Evolutionary conservation across 805 yeast species (phyloP), one percentile per base, ranked within the genome.

Genomic region (Cyberlindnera meyerae): DNA sequence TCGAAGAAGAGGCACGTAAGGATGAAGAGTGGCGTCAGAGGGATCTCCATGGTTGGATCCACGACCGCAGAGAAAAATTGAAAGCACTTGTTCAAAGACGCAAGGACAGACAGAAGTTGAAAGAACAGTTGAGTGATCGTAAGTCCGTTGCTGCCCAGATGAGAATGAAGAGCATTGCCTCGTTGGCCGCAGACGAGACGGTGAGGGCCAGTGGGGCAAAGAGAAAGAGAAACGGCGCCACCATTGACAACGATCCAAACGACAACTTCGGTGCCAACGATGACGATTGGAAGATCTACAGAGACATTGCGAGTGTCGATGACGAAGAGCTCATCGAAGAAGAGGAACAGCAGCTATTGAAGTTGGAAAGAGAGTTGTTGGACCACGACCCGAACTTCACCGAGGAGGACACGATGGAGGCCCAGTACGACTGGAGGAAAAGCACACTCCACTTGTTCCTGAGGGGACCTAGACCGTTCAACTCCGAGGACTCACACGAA

Each of bases 191-290:
- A 31, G 93, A 84, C 50, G 84, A 70, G 29, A 49, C 57, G n/a
- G 59, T 63, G 14, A 70, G 71, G 12, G 52, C 58, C 13, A 40
- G 42, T 30, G 52, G 49, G 6, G 37, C 48, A 0, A 49, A 67
- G 25, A 68, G 72, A 33, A 71, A 70, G 26, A 68, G 82, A 51
- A 73, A 68, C 6, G 75, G 72, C 47, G 75, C 79, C 1, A 77
- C 88, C 1, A 81, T 84, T 24, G 96, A 86, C 52, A 86, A 85
- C 48, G 97, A 87, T 57, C 95, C 94, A 12, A 86, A 79, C 51
- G 97, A 90, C 60, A 85, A 89, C 0, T 89, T 90, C 61, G 97
- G 97, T 39, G 89, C 96, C 3, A 79, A 87, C 52, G 97, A 90
- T 55, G 95, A 84, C 38, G 98, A 93, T 60, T 90, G 97, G 97